These are phyloP conservation scores for Botrytis squamosa DNA, from an alignment of 2,329 filamentous ascomycete species.

Conservation along the genomic window DNA sequence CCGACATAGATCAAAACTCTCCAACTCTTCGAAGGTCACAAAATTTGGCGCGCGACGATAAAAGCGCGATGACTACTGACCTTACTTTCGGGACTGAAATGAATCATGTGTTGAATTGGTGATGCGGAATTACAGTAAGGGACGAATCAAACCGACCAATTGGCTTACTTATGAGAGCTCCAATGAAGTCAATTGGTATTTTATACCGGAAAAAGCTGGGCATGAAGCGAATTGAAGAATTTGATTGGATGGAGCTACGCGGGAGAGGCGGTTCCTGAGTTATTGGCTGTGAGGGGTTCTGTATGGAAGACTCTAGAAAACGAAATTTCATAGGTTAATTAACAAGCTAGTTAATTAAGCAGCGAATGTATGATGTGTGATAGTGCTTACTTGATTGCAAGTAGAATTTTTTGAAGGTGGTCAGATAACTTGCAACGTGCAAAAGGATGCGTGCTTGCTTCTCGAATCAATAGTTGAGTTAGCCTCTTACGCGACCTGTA, in stretches of 20 bases:
- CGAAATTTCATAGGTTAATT: neutral
- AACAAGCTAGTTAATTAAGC: neutral
- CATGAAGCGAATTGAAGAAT: neutral
- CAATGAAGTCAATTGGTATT: neutral
- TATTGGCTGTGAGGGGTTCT: conserved; percentile 9
- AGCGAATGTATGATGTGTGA: neutral
- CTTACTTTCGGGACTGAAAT: conserved; percentile 10
- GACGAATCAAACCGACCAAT: neutral
- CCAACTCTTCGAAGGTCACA: neutral
- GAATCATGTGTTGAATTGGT: conserved; percentile 16
- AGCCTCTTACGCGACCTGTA: neutral
- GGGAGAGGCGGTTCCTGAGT: neutral
- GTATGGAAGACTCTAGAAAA: neutral
- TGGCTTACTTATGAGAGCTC: neutral
- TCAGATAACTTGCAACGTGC: conserved; percentile 6
- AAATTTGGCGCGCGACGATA: neutral
- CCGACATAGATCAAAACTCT: neutral
- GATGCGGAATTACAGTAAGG: conserved; percentile 14
- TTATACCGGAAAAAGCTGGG: neutral
- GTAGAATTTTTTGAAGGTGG: neutral
- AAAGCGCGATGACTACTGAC: conserved; percentile 14
- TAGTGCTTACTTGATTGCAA: conserved; percentile 18
- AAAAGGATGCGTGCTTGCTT: neutral
- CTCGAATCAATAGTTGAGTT: neutral
- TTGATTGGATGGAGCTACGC: conserved; percentile 2